Evolutionary conservation across 2,329 filamentous ascomycete genomes (phyloP).

Genomic region (Raffaelea albimanens): DNA sequence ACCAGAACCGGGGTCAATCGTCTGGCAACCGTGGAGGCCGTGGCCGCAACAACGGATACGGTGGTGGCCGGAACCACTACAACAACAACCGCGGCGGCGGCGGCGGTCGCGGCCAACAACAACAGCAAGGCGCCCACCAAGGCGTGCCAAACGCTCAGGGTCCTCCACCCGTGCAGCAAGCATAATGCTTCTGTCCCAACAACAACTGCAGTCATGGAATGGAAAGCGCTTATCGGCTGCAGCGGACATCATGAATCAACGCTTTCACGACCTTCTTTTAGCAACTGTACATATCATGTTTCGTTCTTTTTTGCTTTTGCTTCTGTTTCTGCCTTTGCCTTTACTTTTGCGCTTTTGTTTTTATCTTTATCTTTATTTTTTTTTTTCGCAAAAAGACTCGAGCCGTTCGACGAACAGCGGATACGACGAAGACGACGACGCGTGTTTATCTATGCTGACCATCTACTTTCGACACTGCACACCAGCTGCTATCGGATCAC

Average conservation of each 20-base stretch:
- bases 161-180: slow-evolving; percentile 1
- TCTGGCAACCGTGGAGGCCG: slow-evolving; percentile 5
- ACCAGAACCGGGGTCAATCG: slow-evolving; percentile 2
- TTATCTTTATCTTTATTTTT: not conserved
- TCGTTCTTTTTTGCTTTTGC: not conserved
- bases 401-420: too few relatives aligned
- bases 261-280: too few relatives aligned
- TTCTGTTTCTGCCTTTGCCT: not conserved
- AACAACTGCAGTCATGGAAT: too few relatives aligned
- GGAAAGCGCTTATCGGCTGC: not conserved
- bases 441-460: too few relatives aligned
- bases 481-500: too few relatives aligned
- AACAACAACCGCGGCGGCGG: not conserved
- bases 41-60: slow-evolving; percentile 7
- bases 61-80: slow-evolving; percentile 2
- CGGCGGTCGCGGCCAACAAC: too few relatives aligned
- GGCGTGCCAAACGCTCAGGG: not conserved
- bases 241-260: not conserved
- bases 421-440: too few relatives aligned
- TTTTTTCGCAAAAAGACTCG: too few relatives aligned
- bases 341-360: not conserved
- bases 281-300: too few relatives aligned
- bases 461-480: too few relatives aligned
- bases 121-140: too few relatives aligned
- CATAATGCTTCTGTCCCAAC: not conserved